Conservation (phyloP, 208 protist species). For the Leishmania arabica region DNA sequence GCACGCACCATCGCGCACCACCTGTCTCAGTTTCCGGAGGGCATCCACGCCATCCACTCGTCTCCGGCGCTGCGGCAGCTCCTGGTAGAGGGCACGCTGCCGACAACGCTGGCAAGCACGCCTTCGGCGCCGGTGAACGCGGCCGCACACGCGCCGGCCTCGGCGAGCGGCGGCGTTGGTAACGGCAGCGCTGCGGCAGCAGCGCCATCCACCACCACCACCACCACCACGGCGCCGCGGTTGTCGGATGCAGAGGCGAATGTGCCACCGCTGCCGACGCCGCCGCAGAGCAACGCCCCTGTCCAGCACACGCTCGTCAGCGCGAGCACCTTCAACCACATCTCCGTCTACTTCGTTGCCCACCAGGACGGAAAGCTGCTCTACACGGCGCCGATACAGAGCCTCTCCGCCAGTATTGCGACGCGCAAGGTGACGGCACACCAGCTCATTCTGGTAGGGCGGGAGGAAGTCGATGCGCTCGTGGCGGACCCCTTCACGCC, state of each 20-base stretch:
- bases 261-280: slow-evolving; percentile 34
- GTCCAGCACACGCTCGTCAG: slow-evolving; percentile 76
- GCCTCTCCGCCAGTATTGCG: slow-evolving; percentile 56
- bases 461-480: slow-evolving; percentile 40
- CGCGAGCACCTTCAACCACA: slow-evolving; percentile 81
- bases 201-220: neutral
- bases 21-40: slow-evolving; percentile 63
- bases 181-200: neutral
- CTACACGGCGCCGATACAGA: slow-evolving; percentile 63
- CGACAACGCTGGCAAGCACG: slow-evolving; percentile 13
- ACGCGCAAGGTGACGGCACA: slow-evolving; percentile 82
- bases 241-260: slow-evolving; percentile 22
- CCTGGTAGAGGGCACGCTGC: slow-evolving; percentile 44
- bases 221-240: neutral
- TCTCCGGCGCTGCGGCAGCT: slow-evolving; percentile 52
- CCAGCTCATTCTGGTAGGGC: slow-evolving; percentile 54
- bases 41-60: slow-evolving; percentile 63
- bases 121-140: slow-evolving; percentile 12
- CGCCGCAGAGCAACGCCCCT: slow-evolving; percentile 36
- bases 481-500: slow-evolving; percentile 4
- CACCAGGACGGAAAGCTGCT: slow-evolving; percentile 73
- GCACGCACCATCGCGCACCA: slow-evolving; percentile 39
- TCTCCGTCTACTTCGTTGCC: slow-evolving; percentile 64
- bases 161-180: neutral
- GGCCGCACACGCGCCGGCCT: neutral